Percentiles rank a stretch among this genome's conserved stretches.
Conservation (phyloP, 192 early-diverging fungal species). For the Cladochytrium replicatum region DNA sequence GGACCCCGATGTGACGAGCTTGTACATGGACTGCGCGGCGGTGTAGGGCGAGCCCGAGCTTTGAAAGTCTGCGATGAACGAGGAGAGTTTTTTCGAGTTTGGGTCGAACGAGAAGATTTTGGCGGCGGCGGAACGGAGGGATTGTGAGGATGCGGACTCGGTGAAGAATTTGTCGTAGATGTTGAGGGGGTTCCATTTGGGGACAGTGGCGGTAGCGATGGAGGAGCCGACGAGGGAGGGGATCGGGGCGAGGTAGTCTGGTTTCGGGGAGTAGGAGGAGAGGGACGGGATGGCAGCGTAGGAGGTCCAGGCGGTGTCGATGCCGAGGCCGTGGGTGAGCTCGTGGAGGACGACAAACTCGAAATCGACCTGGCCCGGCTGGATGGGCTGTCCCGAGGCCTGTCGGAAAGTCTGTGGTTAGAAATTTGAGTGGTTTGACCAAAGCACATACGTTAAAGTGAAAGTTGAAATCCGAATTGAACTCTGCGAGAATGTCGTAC, state of each 20-base stretch:
- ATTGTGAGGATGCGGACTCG: not conserved
- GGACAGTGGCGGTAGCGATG: slow-evolving; percentile 5
- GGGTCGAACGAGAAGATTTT: too few species aligned
- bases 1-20: slow-evolving; percentile 3
- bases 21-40: not conserved
- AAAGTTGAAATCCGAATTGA: slow-evolving; percentile 18
- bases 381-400: slow-evolving; percentile 6
- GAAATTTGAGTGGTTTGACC: too few species aligned
- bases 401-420: too few species aligned
- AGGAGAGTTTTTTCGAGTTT: too few species aligned
- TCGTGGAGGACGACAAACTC: slow-evolving; percentile 28
- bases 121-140: not conserved
- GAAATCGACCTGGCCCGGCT: slow-evolving; percentile 22
- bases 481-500: slow-evolving; percentile 24
- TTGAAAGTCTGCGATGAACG: slow-evolving; percentile 14
- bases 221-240: slow-evolving; percentile 11
- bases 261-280: slow-evolving; percentile 2
- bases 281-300: slow-evolving; percentile 1
- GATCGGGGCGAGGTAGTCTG: slow-evolving; percentile 22
- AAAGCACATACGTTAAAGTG: slow-evolving; percentile 14
- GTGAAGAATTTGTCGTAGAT: slow-evolving; percentile 15
- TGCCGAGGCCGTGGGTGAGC: slow-evolving; percentile 30
- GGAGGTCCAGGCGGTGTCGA: slow-evolving; percentile 16
- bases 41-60: slow-evolving; percentile 9
- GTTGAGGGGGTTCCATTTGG: slow-evolving; percentile 7